Percentiles rank a stretch among this genome's conserved stretches.
Conservation (phyloP, 108 stramenopile species). For the Skeletonema marinoi region DNA sequence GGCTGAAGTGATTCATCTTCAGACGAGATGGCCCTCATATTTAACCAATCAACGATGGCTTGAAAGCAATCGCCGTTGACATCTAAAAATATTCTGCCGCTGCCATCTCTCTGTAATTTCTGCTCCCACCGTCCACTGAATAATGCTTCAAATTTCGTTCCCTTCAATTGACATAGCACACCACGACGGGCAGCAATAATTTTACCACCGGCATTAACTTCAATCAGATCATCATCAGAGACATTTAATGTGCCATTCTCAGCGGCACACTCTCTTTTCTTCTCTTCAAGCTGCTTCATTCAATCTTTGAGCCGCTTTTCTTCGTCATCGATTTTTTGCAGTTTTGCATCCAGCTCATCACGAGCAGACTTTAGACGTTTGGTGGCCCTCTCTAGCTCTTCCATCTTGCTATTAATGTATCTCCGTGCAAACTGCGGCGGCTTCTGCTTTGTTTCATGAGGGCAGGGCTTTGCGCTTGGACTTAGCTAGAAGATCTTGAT, state of each 20-base stretch:
- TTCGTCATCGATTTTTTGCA: not conserved
- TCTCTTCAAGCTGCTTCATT: not conserved
- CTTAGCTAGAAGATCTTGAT: too few species aligned
- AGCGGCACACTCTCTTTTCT: not conserved
- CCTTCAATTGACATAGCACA: too few species aligned
- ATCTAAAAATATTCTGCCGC: constrained; percentile 5
- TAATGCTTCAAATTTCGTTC: too few species aligned
- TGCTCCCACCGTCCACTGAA: too few species aligned
- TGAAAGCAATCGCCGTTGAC: not conserved
- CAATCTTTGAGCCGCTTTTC: constrained; percentile 1
- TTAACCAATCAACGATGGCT: constrained; percentile 4
- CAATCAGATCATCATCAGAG: constrained; percentile 18
- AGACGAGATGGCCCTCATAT: not conserved
- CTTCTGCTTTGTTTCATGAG: too few species aligned
- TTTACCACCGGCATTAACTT: not conserved
- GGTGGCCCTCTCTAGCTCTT: not conserved
- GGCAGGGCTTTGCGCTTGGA: too few species aligned
- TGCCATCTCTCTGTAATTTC: too few species aligned
- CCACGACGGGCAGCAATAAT: too few species aligned
- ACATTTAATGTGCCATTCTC: too few species aligned
- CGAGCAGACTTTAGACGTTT: not conserved
- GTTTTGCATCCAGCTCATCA: not conserved
- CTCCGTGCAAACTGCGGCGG: too few species aligned
- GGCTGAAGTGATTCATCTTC: not conserved
- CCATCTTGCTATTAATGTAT: too few species aligned